These are phyloP conservation scores for Nissolia schottii DNA, from an alignment of 306 rosid genomes.

Conservation along the genomic window DNA sequence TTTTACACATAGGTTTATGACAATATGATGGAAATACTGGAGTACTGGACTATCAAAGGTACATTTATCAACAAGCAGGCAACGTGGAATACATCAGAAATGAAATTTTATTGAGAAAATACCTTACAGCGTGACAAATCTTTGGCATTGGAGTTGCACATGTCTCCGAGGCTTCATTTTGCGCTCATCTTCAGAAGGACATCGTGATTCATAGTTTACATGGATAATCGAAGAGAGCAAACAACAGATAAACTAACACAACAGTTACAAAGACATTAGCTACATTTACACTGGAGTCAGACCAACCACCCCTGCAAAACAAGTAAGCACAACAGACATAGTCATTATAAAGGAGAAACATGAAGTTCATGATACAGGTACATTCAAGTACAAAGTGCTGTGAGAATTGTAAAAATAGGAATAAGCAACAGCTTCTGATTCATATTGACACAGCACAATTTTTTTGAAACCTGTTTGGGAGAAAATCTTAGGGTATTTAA, in stretches of 20 bases:
- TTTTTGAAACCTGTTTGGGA: background rate
- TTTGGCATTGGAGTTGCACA: background rate
- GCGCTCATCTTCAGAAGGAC: background rate
- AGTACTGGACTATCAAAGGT: background rate
- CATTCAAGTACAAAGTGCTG: background rate
- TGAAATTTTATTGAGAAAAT: conserved; percentile 15
- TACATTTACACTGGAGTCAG: conserved; percentile 48
- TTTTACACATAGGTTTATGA: background rate
- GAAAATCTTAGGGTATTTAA: background rate
- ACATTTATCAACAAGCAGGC: background rate
- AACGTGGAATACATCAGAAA: background rate
- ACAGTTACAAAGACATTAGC: background rate
- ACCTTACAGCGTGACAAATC: background rate
- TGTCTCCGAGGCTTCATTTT: background rate
- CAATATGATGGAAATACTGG: background rate
- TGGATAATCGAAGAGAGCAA: conserved; percentile 1
- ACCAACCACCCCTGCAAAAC: conserved; percentile 64
- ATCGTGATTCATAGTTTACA: conserved; percentile 19
- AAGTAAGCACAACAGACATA: background rate
- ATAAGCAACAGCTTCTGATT: background rate
- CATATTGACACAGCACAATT: background rate
- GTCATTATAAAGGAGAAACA: background rate
- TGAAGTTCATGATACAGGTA: background rate
- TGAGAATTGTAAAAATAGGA: background rate
- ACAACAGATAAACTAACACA: background rate